Evolutionary conservation across 2,329 filamentous ascomycete species (phyloP).

Genomic region (Dichotomopilus funicola): DNA sequence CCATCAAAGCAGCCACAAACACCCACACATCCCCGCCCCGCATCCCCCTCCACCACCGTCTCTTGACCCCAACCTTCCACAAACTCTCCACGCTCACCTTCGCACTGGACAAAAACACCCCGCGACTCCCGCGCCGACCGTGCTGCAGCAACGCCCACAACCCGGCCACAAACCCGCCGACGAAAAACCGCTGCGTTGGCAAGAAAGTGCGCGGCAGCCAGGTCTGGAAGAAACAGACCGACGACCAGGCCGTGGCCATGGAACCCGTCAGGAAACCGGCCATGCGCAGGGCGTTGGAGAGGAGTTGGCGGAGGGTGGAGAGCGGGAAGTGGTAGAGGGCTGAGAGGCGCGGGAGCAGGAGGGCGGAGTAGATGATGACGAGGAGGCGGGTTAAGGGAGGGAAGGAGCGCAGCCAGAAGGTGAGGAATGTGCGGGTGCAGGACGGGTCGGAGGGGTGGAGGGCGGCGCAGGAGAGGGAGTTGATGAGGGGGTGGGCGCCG

Average conservation of each 20-base stretch:
- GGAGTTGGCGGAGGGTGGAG: conserved; percentile 57
- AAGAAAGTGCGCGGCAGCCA: conserved; percentile 68
- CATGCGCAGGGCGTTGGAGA: conserved; percentile 64
- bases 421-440: conserved; percentile 78
- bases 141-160: conserved; percentile 73
- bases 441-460: conserved; percentile 85
- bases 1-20: conserved; percentile 70
- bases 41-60: conserved; percentile 78
- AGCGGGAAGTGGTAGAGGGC: conserved; percentile 64
- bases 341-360: conserved; percentile 64
- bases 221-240: conserved; percentile 80
- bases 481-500: conserved; percentile 80
- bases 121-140: conserved; percentile 49
- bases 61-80: conserved; percentile 93
- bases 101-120: conserved; percentile 71
- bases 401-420: conserved; percentile 80
- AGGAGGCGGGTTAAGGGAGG: conserved; percentile 73
- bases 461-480: conserved; percentile 77
- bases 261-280: conserved; percentile 73
- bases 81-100: conserved; percentile 72
- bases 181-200: conserved; percentile 79
- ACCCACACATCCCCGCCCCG: conserved; percentile 78
- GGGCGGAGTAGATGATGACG: conserved; percentile 63
- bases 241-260: conserved; percentile 83
- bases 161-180: conserved; percentile 79